Evolutionary conservation across 2,329 filamentous ascomycete species (phyloP).

Genomic region (Colletotrichum destructivum): DNA sequence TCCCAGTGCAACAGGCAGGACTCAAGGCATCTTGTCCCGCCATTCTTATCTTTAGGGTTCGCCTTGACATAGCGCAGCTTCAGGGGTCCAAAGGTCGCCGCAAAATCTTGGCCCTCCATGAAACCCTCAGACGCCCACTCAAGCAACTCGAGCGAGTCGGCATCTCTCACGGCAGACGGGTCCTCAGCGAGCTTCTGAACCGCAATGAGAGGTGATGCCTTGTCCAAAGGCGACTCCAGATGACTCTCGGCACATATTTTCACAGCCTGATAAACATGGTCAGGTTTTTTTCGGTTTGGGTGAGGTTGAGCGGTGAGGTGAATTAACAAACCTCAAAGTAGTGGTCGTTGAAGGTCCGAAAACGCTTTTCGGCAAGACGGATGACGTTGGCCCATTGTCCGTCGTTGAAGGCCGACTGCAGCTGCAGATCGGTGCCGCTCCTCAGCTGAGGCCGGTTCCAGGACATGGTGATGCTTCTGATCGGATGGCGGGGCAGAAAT

Average conservation of each 20-base stretch:
- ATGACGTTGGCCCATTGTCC: conserved; percentile 67
- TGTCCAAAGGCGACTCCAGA: conserved; percentile 64
- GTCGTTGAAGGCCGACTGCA: conserved; percentile 69
- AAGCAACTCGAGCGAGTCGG: conserved; percentile 67
- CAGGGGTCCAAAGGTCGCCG: conserved; percentile 65
- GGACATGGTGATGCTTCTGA: conserved; percentile 43
- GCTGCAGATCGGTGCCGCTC: conserved; percentile 67
- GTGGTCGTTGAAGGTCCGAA: conserved; percentile 64
- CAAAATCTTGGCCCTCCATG: conserved; percentile 57
- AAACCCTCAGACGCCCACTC: conserved; percentile 67
- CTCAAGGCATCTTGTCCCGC: conserved; percentile 62
- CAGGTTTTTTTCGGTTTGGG: background rate
- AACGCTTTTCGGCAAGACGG: conserved; percentile 67
- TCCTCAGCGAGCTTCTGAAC: conserved; percentile 64
- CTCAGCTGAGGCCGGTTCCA: conserved; percentile 57
- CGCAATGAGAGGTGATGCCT: conserved; percentile 59
- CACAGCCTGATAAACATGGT: conserved; percentile 54
- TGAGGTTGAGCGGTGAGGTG: conserved; percentile 2
- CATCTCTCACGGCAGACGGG: conserved; percentile 62
- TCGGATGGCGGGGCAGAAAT: conserved; percentile 46
- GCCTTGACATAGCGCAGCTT: conserved; percentile 67
- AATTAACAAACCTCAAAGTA: conserved; percentile 67
- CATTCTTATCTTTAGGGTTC: conserved; percentile 61
- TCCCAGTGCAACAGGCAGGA: conserved; percentile 70
- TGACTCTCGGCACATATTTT: conserved; percentile 67